Base-by-base conservation (phyloP, 1,284 basidiomycete species). In the Fomitopsis schrenkii region DNA sequence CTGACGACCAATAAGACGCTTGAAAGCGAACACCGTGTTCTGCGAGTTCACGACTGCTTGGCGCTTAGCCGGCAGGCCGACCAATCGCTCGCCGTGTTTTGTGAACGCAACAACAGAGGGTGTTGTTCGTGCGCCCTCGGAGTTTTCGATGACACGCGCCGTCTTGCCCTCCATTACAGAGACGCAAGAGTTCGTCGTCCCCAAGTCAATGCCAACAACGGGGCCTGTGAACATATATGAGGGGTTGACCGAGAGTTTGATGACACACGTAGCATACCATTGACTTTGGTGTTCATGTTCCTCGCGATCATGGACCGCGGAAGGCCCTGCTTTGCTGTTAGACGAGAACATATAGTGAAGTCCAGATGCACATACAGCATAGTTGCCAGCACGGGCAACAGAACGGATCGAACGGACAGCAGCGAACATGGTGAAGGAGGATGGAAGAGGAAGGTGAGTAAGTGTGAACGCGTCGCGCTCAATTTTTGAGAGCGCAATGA, bases 101-200 rank as follows among this genome's bases (percentile, higher is more conserved):
- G 96, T 95, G 85, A 99, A 99, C 46, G 97, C 97, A 67, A 99
- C 95, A 62, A 98, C 94, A 57, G 97, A 99, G 9, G 97, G 97
- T 35, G 97, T 99, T 67, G 97, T 98, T 71, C 97, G 89, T 65
- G 93, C 94, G 83, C 97, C 97, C 82, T 99, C 97, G 12, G 95
- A 81, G 82, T 99, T 98, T 79, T 98, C 97, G 70, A 99, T 92
- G 67, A 99, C 97, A 69, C 94, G 91, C 60, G 96, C 86, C 54
- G 88, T 91, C 81, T 95, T 91, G 71, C 95, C 96, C 82, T 98
- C 96, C 93, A 96, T 97, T 67, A 96, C 84, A 57, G 94, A 90
- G 65, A 96, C 94, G 79, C 95, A 97, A 63, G 94, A 97, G 82
- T 96, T 95, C 58, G 91, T 93, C 55, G 91, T 93, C 52, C 91